These are phyloP conservation scores for Saitozyma podzolica DNA, from an alignment of 768 basidiomycete species.

Conservation along the genomic window DNA sequence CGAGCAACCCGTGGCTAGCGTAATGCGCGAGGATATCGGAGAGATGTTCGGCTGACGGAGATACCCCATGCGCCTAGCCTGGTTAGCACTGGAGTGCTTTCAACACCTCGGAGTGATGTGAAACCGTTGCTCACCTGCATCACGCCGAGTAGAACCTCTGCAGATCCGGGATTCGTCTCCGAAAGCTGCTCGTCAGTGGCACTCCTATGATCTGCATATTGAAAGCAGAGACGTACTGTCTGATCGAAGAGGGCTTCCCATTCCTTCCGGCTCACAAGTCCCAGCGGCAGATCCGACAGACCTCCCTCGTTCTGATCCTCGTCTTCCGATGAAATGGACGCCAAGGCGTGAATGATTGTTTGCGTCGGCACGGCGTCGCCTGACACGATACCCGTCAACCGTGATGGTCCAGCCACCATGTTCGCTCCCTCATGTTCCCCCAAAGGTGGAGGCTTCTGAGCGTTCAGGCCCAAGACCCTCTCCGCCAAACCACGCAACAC, in stretches of 20 bases:
- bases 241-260: constrained; percentile 62
- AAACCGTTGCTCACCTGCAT: too few species aligned
- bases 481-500: background rate
- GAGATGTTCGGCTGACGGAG: too few species aligned
- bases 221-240: constrained; percentile 54
- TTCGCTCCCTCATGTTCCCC: too few species aligned
- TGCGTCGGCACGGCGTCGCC: background rate
- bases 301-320: background rate
- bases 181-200: background rate
- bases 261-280: constrained; percentile 59
- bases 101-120: too few species aligned
- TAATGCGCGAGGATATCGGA: too few species aligned
- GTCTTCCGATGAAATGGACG: background rate
- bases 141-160: constrained; percentile 59
- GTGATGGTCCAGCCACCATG: too few species aligned
- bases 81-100: too few species aligned
- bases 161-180: constrained; percentile 49
- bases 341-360: background rate
- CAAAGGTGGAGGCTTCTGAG: too few species aligned
- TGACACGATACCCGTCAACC: too few species aligned
- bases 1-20: too few species aligned
- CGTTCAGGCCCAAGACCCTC: background rate
- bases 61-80: too few species aligned
- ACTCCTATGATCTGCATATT: background rate
- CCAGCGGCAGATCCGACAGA: constrained; percentile 52